Base-by-base conservation (phyloP, 768 basidiomycete genomes). In the Boletus coccyginus region DNA sequence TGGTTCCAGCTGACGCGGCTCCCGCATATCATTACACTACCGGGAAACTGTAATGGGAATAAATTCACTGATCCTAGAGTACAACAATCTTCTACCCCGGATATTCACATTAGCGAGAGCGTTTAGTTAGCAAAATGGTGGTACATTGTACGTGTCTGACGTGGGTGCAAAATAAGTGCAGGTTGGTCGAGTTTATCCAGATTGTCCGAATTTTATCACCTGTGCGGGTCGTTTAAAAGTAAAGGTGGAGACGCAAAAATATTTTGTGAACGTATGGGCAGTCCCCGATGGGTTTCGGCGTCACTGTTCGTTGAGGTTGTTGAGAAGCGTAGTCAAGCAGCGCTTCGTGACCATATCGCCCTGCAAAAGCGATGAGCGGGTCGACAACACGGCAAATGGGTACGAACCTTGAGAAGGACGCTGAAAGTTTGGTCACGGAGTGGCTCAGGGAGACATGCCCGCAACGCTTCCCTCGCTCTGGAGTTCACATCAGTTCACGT, bases 341-440 rank as follows among this genome's bases (percentile, higher is more conserved):
- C 93, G 83, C 77, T 95, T 96, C 29, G 97, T 99, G 62, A 98
- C 97, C 87, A 96, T 93, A 67, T 99, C 97, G 47, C 94, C 94
- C 91, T 93, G 61, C 10, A 19, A 31, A 36, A 19, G 12, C 17
- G 42, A 46, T 72, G 48, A 74, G 63, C 41, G 12, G 31, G 10
- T 19, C 17, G 7, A 42, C 13, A 36, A 4, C 36, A 33, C 16
- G 35, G 32, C 32, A 53, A 21, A 49, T 36, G 3, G 19, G 17
- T 10, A 66, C 77, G 19, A 63, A 90, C 91, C 83, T 98, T 98
- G 66, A 99, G 83, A 57, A 98, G 78, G 14, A 86, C 84, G 53
- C 84, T 85, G 69, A 99, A 99, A 0, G 96, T 98, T 60, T 91
- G 85, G 74, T 99, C 94, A 46, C 94, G 84, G 13, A 99, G 80